Base-by-base conservation (phyloP, 345 rosid species). In the Bruguiera gymnorhiza region DNA sequence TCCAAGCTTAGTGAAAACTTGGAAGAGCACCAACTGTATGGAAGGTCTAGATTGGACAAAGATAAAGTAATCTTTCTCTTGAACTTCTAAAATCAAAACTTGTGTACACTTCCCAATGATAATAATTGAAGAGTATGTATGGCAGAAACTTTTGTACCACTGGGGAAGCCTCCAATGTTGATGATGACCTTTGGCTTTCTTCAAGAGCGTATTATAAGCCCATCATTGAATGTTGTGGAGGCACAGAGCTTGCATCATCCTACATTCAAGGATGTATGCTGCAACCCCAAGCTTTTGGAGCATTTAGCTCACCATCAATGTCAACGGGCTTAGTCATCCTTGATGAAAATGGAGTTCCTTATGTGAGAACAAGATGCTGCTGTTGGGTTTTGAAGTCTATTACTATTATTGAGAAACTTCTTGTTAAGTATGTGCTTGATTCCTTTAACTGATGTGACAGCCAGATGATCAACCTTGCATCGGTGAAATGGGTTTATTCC, bases 171-270 rank as follows among this genome's bases (percentile, higher is more conserved):
- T 94, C 98, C 20, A 88, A 83, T 73, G 86, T 87, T 50, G 95
- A 94, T 52, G 97, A 94, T 37, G 95, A 86, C 82, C 96, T 94
- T 52, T 94, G 97, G 98, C 96, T 94, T 62, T 91, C 97, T 62
- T 94, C 96, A 13, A 88, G 81, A 81, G 74, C 95, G 46, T 83
- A 79, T 74, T 91, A 91, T 75, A 87, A 79, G 73, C 95, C 96
- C 16, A 64, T 91, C 54, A 80, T 89, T 15, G 96, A 94, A 82
- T 77, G 87, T 52, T 94, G 97, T 77, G 97, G 98, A 56, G 98
- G 96, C 74, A 86, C 98, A 0, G 96, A 91, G 65, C 96, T 91
- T 20, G 85, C 93, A 71, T 91, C 97, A 20, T 72, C 88, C 9
- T 94, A 91, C 73, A 75, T 89, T 59, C 88, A 83, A 65, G 97